Evolutionary conservation across 176 grass and related monocot species (phyloP), one percentile per base, ranked within the genome.

Genomic region (Avena eriantha): DNA sequence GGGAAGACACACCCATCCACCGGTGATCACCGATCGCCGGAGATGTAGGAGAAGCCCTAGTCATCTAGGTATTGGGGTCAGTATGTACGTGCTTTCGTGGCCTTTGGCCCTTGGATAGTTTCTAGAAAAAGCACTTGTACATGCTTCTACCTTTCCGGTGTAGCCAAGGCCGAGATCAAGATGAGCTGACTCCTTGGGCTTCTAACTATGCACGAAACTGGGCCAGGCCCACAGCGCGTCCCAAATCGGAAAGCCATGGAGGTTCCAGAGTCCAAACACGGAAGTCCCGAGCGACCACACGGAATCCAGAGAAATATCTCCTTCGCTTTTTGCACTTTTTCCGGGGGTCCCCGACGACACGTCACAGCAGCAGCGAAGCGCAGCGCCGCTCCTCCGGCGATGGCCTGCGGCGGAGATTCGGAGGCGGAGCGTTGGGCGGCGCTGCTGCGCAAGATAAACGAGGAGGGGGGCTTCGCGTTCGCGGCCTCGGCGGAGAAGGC

Each of bases 381-480:
- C 65, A 35, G 1, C 63, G 13, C 74, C 26, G 18, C 74, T 35
- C 6, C 10, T 77, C 43, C 6, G 72, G 23, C 78, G 59, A 87
- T 87, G 86, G 81, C 73, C 53, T 29, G 79, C 76, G 86, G 61
- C 33, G 87, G 66, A 18, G 21, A 29, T 11, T 77, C 87, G 18
- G 72, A 69, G 84, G 76, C 84, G 22, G 83, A 88, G 83, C 80
- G 55, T 81, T 61, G 89, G 48, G 79, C 78, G 8, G 75, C 84
- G 79, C 82, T 95, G 61, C 88, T 94, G 33, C 87, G 90, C 68
- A 35, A 82, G 57, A 98, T 95, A 71, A 94, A 90, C 39, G 88
- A 84, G 84, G 90, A 85, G 79, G 93, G 96, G 3, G 93, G 93
- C 1, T 98, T 98, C 85, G 96, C 92, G 8, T 95, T 93, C 91